phyloP scores from a whole-genome alignment of 192 early-diverging fungal genomes.

The Neocallimastix lanati region DNA sequence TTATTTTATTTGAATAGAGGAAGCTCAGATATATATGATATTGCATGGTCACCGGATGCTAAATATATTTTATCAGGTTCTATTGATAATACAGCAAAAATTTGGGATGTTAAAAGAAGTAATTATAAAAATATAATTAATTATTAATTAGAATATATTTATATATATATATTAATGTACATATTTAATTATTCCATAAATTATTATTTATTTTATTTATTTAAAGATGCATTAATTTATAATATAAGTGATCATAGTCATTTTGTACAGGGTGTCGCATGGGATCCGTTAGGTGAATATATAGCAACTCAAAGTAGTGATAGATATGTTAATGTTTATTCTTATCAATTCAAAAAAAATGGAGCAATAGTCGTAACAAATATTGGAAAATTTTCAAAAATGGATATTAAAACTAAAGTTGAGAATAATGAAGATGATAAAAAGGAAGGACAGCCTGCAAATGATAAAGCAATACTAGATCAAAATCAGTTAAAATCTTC shows the following conservation, averaged over 20 bases:
- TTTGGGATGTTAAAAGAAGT: slow-evolving; percentile 67
- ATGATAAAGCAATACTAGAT: background rate
- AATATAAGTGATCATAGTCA: slow-evolving; percentile 49
- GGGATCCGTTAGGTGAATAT: slow-evolving; percentile 79
- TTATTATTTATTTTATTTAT: background rate
- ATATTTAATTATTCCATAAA: too few relatives aligned
- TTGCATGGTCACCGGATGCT: slow-evolving; percentile 84
- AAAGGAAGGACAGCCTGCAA: background rate
- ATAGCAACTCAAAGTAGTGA: slow-evolving; percentile 87
- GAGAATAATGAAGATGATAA: background rate
- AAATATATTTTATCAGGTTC: slow-evolving; percentile 63
- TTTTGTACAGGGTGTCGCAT: slow-evolving; percentile 91
- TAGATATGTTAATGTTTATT: slow-evolving; percentile 21
- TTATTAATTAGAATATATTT: too few relatives aligned
- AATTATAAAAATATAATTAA: too few relatives aligned
- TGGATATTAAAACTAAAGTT: background rate
- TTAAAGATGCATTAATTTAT: background rate
- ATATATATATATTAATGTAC: too few relatives aligned
- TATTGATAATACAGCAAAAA: slow-evolving; percentile 68
- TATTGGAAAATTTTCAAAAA: background rate
- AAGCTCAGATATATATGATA: slow-evolving; percentile 68
- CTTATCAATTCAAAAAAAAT: background rate
- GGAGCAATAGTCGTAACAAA: background rate
- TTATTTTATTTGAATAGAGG: slow-evolving; percentile 30
- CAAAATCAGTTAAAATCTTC: too few relatives aligned